phyloP scores from a whole-genome alignment of 345 rosid genomes.

The Salix dunnii region DNA sequence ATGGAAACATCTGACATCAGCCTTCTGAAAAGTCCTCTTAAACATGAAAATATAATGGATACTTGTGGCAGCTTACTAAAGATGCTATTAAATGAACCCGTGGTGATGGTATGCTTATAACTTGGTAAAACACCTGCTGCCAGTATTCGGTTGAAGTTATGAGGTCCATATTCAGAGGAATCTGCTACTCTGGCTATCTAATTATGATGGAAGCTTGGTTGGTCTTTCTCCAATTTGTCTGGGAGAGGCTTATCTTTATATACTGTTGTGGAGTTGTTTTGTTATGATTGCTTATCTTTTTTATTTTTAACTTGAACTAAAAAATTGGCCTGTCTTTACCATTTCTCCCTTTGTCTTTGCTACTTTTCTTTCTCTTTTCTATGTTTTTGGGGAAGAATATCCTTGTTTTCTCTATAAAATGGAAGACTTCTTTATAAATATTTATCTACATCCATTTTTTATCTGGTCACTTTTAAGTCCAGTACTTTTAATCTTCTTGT shows the following conservation, averaged over 20 bases:
- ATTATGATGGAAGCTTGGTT: not conserved
- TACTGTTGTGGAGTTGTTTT: not conserved
- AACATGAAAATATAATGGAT: not conserved
- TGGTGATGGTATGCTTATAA: not conserved
- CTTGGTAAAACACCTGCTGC: constrained; percentile 1
- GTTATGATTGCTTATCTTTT: not conserved
- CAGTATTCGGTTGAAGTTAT: not conserved
- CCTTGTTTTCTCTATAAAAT: not conserved
- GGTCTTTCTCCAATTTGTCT: not conserved
- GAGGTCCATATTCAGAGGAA: not conserved
- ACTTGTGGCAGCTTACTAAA: not conserved
- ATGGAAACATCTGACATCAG: not conserved
- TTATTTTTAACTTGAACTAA: not conserved
- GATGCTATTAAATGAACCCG: not conserved
- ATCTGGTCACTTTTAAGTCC: constrained; percentile 13
- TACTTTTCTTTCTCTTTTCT: not conserved
- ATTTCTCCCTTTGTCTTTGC: not conserved
- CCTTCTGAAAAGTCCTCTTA: not conserved
- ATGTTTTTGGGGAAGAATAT: not conserved
- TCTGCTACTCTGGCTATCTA: not conserved
- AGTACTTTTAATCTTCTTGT: constrained; percentile 11
- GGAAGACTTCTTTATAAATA: not conserved
- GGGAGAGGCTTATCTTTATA: not conserved
- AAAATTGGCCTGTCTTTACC: not conserved
- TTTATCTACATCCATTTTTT: constrained; percentile 10